phyloP scores from a whole-genome alignment of 495 filamentous ascomycete genomes.

The Xylaria telfairii region DNA sequence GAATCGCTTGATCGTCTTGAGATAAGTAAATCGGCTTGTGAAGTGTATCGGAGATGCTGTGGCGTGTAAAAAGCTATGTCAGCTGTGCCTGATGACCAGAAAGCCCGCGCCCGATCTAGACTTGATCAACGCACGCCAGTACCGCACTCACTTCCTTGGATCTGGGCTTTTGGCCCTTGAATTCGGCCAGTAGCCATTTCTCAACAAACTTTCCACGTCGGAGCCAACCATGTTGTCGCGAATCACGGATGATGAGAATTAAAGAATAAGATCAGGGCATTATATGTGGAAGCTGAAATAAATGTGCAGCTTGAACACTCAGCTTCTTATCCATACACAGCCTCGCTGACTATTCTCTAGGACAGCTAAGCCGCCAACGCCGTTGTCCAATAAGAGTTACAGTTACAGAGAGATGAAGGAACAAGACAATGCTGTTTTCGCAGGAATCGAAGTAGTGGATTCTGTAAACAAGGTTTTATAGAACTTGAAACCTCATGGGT shows the following conservation, averaged over 20 bases:
- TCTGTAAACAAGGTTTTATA: neutral
- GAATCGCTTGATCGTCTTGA: constrained; percentile 15
- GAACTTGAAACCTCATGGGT: neutral
- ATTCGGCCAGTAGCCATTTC: constrained; percentile 50
- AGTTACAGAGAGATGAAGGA: neutral
- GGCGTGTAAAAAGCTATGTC: neutral
- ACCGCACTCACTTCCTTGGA: constrained; percentile 42
- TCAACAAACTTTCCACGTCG: constrained; percentile 45
- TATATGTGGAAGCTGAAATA: neutral
- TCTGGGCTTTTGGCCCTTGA: constrained; percentile 50
- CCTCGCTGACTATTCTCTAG: constrained; percentile 17
- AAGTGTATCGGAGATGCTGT: constrained; percentile 2
- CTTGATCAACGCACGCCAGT: neutral
- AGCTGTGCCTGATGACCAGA: constrained; percentile 6
- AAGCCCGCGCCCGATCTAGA: neutral
- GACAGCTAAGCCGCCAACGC: constrained; percentile 9
- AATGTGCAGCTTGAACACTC: constrained; percentile 1
- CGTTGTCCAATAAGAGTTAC: constrained; percentile 8
- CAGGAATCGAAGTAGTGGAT: neutral
- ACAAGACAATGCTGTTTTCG: neutral
- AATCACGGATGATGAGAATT: neutral
- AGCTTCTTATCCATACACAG: constrained; percentile 21
- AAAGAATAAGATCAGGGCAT: constrained; percentile 33
- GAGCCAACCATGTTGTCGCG: constrained; percentile 45
- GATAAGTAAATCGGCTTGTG: constrained; percentile 15